Base-by-base conservation (phyloP, 441 rosid species). In the Capsella rubella region DNA sequence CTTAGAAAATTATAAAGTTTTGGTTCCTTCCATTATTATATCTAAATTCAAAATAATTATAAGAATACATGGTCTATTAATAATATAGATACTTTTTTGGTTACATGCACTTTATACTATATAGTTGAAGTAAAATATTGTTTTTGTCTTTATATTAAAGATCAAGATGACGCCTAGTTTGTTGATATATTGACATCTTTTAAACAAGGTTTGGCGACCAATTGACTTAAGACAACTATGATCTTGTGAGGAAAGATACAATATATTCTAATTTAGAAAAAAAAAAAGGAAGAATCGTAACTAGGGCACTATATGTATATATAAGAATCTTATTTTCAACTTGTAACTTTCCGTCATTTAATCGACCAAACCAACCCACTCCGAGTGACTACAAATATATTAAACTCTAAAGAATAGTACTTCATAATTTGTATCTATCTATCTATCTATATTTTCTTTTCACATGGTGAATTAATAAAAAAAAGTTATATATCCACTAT, bases 341-440 rank as follows among this genome's bases (percentile, higher is more conserved):
- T 49, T 28, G 13, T 39, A 71, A 42, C 77, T 73, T 73, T 73
- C 65, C 71, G 77, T 65, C 59, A 73, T 57, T 21, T 65, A 13
- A 14, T 37, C n/a, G 59, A 57, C 67, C 72, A 57, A 56, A 72
- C 72, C 77, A 73, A 72, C 56, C 42, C 25, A 21, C 25, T 21
- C 25, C 25, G 25, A 21, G 8, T 37, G 45, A 49, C 42, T 57
- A 64, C 46, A 73, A 37, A 54, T 55, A 73, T 16, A 16, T 16
- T 16, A 16, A 16, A 16, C 18, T 64, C 31, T 16, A 49, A 62
- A 52, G 21, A 16, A 2, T 21, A 1, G 25, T 21, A 21, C 25
- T 21, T 21, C 25, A 21, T 21, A 21, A 21, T 21, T 2, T 1
- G 2, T 21, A 21, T 21, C 25, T 21, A 21, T 21, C 25, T 21